Percentiles rank a stretch among this genome's conserved stretches.
Conservation (phyloP, 1,139 yeast species). For the Sugiyamaella grinbergsii region DNA sequence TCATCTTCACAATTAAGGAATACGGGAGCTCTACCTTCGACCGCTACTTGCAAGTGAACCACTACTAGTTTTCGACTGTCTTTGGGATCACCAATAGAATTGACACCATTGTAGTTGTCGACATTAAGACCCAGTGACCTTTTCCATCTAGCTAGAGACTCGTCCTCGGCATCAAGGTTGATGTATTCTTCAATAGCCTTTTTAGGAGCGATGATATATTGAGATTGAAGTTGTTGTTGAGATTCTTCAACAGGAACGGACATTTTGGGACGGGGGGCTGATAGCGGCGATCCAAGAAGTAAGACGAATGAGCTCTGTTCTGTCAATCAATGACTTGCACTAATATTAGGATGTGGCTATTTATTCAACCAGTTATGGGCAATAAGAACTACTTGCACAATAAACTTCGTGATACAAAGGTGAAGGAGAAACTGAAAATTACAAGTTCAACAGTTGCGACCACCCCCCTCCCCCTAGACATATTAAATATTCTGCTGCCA, state of each 20-base stretch:
- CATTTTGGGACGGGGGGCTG: too few species aligned
- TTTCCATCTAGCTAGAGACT: slow-evolving; percentile 90
- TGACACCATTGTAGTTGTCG: slow-evolving; percentile 40
- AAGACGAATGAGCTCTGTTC: too few species aligned
- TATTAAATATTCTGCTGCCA: too few species aligned
- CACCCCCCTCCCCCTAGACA: too few species aligned
- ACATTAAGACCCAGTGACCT: slow-evolving; percentile 70
- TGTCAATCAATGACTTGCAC: too few species aligned
- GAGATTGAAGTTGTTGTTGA: slow-evolving; percentile 25
- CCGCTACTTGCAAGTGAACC: slow-evolving; percentile 69
- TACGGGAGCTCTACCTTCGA: slow-evolving; percentile 55
- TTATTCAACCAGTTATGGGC: too few species aligned
- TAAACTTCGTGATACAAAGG: too few species aligned
- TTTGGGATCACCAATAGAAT: slow-evolving; percentile 51
- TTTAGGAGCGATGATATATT: slow-evolving; percentile 76
- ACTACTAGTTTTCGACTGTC: slow-evolving; percentile 80
- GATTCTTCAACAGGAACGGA: slow-evolving; percentile 21
- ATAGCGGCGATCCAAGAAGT: too few species aligned
- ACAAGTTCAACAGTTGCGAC: too few species aligned
- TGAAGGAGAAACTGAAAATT: too few species aligned
- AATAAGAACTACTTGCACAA: too few species aligned
- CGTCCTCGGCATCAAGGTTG: slow-evolving; percentile 82
- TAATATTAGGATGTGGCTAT: too few species aligned
- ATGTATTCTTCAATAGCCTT: slow-evolving; percentile 85
- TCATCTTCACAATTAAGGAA: slow-evolving; percentile 61